These are phyloP conservation scores for Cymbidium sinense DNA, from an alignment of 106 monocot species.

Conservation along the genomic window DNA sequence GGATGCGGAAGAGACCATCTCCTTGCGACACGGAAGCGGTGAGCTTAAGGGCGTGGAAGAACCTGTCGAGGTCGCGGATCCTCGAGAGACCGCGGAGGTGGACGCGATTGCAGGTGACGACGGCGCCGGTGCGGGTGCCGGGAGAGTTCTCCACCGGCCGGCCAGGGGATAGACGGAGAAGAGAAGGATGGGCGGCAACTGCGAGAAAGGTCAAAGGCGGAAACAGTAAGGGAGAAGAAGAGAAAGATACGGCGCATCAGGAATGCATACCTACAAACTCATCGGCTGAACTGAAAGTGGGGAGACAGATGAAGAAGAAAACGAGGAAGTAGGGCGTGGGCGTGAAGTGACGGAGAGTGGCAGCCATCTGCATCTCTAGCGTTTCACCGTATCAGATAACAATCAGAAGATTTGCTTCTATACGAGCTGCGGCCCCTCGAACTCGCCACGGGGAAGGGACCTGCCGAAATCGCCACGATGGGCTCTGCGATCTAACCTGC, in stretches of 20 bases:
- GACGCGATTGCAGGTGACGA: constrained; percentile 43
- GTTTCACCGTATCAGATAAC: too few species aligned
- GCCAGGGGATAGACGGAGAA: constrained; percentile 41
- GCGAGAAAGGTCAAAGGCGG: background rate
- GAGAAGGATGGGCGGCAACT: constrained; percentile 29
- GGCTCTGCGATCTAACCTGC: too few species aligned
- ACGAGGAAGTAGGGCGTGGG: background rate
- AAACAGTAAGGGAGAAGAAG: background rate
- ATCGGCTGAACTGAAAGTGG: background rate
- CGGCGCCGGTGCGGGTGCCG: constrained; percentile 41
- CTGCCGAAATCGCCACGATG: too few species aligned
- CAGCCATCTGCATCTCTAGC: background rate
- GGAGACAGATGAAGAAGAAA: background rate
- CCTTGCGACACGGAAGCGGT: constrained; percentile 24
- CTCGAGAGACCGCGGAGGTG: constrained; percentile 56
- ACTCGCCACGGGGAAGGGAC: too few species aligned
- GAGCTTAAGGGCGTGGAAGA: constrained; percentile 56
- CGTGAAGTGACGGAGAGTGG: background rate
- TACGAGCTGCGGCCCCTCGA: too few species aligned
- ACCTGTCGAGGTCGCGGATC: constrained; percentile 35
- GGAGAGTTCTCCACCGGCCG: constrained; percentile 37
- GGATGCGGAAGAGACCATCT: constrained; percentile 39
- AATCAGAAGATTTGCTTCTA: too few species aligned
- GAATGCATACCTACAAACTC: background rate
- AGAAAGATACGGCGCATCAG: background rate